Percentiles rank a stretch among this genome's conserved stretches.
phyloP scores from a whole-genome alignment of 2,329 filamentous ascomycete genomes.

The Fusarium ramigenum region DNA sequence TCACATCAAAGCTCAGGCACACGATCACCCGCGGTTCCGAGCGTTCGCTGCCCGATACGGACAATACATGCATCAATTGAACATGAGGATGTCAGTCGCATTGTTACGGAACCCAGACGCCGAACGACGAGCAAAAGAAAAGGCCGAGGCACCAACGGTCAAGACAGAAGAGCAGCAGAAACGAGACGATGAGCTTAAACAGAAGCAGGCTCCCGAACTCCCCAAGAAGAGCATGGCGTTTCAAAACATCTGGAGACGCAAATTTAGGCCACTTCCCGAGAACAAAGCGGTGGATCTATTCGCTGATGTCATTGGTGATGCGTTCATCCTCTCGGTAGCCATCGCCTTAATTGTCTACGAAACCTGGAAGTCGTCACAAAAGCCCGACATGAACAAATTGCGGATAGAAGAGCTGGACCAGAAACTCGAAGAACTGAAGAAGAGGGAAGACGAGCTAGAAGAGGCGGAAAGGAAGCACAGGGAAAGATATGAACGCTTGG shows the following conservation, averaged over 20 bases:
- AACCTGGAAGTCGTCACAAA: constrained; percentile 66
- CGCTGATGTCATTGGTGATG: constrained; percentile 71
- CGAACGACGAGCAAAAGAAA: constrained; percentile 67
- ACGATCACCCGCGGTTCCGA: constrained; percentile 71
- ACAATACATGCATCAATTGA: constrained; percentile 72
- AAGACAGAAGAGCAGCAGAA: constrained; percentile 70
- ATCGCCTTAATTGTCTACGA: constrained; percentile 68
- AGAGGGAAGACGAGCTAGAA: constrained; percentile 60
- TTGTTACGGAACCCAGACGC: constrained; percentile 66
- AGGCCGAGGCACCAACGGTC: constrained; percentile 70
- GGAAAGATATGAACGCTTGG: constrained; percentile 61
- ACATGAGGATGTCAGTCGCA: constrained; percentile 71
- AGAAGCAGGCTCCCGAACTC: constrained; percentile 47
- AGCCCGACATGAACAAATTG: constrained; percentile 67
- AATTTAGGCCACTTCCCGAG: constrained; percentile 71
- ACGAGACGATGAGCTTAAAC: constrained; percentile 60
- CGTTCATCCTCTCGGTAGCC: constrained; percentile 70
- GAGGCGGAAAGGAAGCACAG: constrained; percentile 55
- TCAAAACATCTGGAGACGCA: constrained; percentile 68
- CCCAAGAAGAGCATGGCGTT: constrained; percentile 45
- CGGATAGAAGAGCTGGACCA: constrained; percentile 60
- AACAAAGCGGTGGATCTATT: constrained; percentile 73
- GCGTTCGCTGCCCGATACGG: constrained; percentile 69
- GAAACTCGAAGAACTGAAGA: constrained; percentile 60
- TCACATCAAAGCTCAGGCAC: constrained; percentile 71